These are phyloP conservation scores for Penicillium sp. DNA, from an alignment of 2,329 filamentous ascomycete species.

Conservation along the genomic window DNA sequence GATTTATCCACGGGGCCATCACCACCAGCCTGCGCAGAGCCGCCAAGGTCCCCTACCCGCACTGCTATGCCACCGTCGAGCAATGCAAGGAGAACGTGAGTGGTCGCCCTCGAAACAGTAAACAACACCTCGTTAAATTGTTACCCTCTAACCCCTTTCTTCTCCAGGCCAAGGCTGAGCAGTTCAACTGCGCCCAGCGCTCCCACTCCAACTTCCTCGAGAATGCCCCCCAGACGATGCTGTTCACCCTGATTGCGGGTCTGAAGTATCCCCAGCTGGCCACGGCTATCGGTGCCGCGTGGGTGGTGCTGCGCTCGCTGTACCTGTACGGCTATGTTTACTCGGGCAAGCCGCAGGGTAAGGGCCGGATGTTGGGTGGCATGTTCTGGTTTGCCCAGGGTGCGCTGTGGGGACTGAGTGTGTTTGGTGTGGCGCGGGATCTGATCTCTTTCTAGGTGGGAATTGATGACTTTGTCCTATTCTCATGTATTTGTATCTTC, in stretches of 20 bases:
- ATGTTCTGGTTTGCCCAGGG: conserved; percentile 45
- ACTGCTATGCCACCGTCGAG: conserved; percentile 59
- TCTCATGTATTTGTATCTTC: neutral
- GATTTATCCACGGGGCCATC: conserved; percentile 54
- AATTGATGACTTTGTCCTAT: neutral
- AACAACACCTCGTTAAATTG: neutral
- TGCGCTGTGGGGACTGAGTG: conserved; percentile 42
- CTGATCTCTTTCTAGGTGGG: conserved; percentile 29
- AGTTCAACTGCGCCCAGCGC: conserved; percentile 58
- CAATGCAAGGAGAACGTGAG: conserved; percentile 53
- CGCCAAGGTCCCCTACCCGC: conserved; percentile 60
- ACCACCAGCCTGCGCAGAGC: conserved; percentile 51
- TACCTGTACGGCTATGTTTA: conserved; percentile 54
- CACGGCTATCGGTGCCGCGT: conserved; percentile 50
- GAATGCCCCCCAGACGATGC: conserved; percentile 56
- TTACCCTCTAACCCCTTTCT: conserved; percentile 27
- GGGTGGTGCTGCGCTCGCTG: conserved; percentile 54
- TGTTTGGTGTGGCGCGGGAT: conserved; percentile 39
- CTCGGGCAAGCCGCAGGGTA: conserved; percentile 41
- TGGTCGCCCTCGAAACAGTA: conserved; percentile 2
- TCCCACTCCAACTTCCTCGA: conserved; percentile 63
- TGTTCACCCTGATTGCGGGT: conserved; percentile 57
- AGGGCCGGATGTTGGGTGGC: conserved; percentile 38
- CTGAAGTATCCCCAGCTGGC: conserved; percentile 55
- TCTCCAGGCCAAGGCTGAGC: conserved; percentile 43